Base-by-base conservation (phyloP, 345 rosid species). In the Moricandia moricandioides region DNA sequence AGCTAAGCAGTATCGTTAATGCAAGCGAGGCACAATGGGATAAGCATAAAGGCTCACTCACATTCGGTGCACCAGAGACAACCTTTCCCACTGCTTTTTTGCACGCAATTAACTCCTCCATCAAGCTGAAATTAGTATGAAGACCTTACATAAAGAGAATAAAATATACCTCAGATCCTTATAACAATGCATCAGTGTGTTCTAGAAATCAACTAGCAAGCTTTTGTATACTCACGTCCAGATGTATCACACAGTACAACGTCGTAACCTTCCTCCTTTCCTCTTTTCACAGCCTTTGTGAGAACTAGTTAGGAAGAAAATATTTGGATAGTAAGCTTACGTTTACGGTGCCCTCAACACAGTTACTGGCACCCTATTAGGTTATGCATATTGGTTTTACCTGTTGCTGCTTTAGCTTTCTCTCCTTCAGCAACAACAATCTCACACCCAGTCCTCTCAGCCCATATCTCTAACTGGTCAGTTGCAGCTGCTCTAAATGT, bases 401-500 rank as follows among this genome's bases (percentile, higher is more conserved):
- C 96, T 88, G 93, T 68, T 78, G 98, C 84, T 70, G 97, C 96
- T 85, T 91, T 88, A 64, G 91, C 88, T 29, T 94, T 90, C 72
- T 85, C 89, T 71, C 73, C 67, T 73, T 87, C 89, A 43, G 93
- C 97, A 34, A 84, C 82, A 74, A 88, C 96, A 77, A 91, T 94
- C 77, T 89, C 95, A 73, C 97, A 91, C 43, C 86, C 96, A 14
- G 96, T 85, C 81, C 95, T 88, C 86, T 90, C 93, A 16, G 95
- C 97, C 98, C 96, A 90, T 68, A 94, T 90, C 84, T 94, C 98
- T 57, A 94, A 85, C 82, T 91, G 96, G 78, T 94, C 97, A 78
- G 89, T 91, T 65, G 96, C 91, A 74, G 98, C 98, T 75, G 97
- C 97, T 80, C 98, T 88, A 81, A 89, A 94, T 56, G 98, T 94